phyloP scores from a whole-genome alignment of 2,329 filamentous ascomycete genomes.

The Chaetomium strumarium region DNA sequence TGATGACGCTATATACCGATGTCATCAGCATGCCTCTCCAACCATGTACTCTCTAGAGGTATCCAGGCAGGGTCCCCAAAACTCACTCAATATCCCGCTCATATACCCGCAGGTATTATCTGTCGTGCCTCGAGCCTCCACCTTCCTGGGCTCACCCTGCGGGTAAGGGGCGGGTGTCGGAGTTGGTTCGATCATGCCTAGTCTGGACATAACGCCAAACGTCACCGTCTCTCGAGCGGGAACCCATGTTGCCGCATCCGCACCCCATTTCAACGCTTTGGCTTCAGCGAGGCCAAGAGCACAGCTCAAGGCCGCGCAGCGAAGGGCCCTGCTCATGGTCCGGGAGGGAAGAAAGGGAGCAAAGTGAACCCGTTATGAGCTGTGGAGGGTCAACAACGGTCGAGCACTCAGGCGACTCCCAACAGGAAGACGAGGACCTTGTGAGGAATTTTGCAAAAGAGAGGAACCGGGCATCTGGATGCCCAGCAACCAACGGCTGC shows the following conservation, averaged over 20 bases:
- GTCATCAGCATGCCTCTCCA: no score
- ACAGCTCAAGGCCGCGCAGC: conserved; percentile 23
- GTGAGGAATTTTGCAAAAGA: not conserved
- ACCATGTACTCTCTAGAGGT: no score
- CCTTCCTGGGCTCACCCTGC: not conserved
- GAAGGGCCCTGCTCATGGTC: conserved; percentile 23
- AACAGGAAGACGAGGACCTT: not conserved
- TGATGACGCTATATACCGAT: conserved; percentile 13
- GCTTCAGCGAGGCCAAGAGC: conserved; percentile 18
- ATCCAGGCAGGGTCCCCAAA: no score
- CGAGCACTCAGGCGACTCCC: not conserved
- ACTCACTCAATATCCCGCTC: conserved; percentile 16
- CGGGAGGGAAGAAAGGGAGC: not conserved
- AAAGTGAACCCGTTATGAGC: not conserved
- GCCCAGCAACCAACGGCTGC: not conserved
- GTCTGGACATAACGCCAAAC: conserved; percentile 21
- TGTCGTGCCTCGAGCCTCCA: conserved; percentile 21
- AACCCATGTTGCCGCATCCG: conserved; percentile 22
- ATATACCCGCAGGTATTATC: conserved; percentile 32
- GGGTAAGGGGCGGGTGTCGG: conserved; percentile 23
- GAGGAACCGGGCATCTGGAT: not conserved
- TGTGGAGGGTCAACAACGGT: not conserved
- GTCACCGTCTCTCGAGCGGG: conserved; percentile 29
- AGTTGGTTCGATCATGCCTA: conserved; percentile 17
- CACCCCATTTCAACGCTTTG: conserved; percentile 25